Evolutionary conservation across 768 basidiomycete species (phyloP).

Genomic region (Trametopsis cervina): DNA sequence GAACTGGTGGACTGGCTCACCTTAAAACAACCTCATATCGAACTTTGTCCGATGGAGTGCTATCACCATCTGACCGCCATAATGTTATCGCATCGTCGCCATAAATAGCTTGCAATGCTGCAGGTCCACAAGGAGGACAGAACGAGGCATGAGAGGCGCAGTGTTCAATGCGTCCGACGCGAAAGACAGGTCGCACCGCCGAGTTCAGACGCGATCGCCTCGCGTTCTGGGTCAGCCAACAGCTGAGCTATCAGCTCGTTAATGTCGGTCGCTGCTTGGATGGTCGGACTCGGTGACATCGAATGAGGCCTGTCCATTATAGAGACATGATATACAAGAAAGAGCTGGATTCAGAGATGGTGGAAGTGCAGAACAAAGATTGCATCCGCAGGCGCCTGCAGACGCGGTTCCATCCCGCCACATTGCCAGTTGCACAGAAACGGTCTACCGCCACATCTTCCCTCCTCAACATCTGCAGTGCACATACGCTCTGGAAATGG

Average conservation of each 20-base stretch:
- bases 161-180: slow-evolving; percentile 9
- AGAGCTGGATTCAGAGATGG: neutral
- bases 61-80: slow-evolving; percentile 35
- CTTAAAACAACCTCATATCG: slow-evolving; percentile 61
- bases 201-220: slow-evolving; percentile 41
- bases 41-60: slow-evolving; percentile 23
- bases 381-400: neutral
- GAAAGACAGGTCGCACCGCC: slow-evolving; percentile 29
- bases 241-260: slow-evolving; percentile 24
- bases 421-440: too few relatives aligned
- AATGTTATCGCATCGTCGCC: slow-evolving; percentile 59
- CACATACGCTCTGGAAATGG: too few relatives aligned
- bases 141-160: slow-evolving; percentile 7
- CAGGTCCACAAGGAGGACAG: slow-evolving; percentile 7
- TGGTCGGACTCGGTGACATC: too few relatives aligned
- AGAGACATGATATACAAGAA: neutral
- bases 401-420: neutral
- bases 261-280: slow-evolving; percentile 1
- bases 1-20: slow-evolving; percentile 36
- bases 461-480: too few relatives aligned
- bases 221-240: slow-evolving; percentile 30
- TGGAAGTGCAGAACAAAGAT: neutral
- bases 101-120: slow-evolving; percentile 81
- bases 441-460: too few relatives aligned
- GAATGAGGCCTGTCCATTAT: too few relatives aligned